Evolutionary conservation across 2,329 filamentous ascomycete genomes (phyloP), one percentile per base, ranked within the genome.

Genomic region (Alternaria solani): DNA sequence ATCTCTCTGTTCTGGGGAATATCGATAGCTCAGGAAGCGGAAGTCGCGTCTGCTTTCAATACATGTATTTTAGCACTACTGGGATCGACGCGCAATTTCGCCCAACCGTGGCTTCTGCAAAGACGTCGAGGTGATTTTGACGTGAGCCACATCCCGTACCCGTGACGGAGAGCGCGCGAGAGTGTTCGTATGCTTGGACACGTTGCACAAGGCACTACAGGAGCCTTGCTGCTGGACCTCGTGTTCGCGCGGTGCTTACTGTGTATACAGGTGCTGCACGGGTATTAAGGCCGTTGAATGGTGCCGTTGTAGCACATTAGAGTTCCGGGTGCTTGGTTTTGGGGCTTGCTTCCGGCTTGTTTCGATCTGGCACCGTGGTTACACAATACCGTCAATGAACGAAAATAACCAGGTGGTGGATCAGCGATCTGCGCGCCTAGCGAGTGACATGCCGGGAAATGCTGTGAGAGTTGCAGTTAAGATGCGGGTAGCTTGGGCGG

Each of bases 221-320:
- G 48, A 39, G 25, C 32, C 48, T 25, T 51, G 49, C 49, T 28
- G 36, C n/a, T 8, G 49, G 18, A 41, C 9, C 28, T 30, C 23
- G 36, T 51, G 32, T 41, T 18, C 8, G 36, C n/a, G 25, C 23
- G 41, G 36, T 39, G 49, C 26, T 39, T 16, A 51, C 16, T 16
- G 12, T 30, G 16, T 23, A 20, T 26, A 47, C 26, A 47, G 14
- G 16, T 28, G 25, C 43, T n/a, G 25, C 49, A 18, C 34, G 30
- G 30, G 20, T 26, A 49, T 30, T 41, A 25, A 51, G 34, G 23
- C 25, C 23, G 49, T 34, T 53, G 25, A 11, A 42, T 53, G 51
- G 51, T 53, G 51, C 51, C 51, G 51, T 25, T 11, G 26, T 53
- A 43, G 51, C 26, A 26, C 34, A 43, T 43, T 53, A 38, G 51